Percentiles rank a stretch among this genome's conserved stretches.
Conservation (phyloP, 768 basidiomycete genomes). For the Lactifluus piperatus region DNA sequence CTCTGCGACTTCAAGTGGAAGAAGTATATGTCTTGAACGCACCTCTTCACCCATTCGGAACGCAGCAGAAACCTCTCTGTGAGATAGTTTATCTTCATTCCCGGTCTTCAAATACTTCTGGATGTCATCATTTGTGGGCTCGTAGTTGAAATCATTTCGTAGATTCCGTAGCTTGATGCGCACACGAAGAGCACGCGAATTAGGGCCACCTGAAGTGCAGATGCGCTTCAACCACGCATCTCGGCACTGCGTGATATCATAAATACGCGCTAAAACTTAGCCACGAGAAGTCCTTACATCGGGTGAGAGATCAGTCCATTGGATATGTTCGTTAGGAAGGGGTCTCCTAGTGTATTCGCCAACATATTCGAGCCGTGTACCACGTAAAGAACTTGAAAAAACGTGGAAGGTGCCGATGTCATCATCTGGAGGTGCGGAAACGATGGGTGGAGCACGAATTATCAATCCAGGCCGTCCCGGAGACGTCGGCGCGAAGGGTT, state of each 20-base stretch:
- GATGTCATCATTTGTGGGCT: not conserved
- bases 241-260: not conserved
- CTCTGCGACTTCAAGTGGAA: not conserved
- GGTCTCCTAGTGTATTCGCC: not conserved
- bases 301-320: not conserved
- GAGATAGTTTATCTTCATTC: not conserved
- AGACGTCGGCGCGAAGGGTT: not conserved
- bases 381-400: not conserved
- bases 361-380: not conserved
- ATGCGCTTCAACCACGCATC: not conserved
- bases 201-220: rapidly evolving
- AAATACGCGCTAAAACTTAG: not conserved
- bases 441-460: rapidly evolving
- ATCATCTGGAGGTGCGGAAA: not conserved
- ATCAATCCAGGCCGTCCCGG: not conserved
- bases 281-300: not conserved
- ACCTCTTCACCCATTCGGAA: not conserved
- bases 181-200: not conserved
- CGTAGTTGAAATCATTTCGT: not conserved
- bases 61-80: not conserved
- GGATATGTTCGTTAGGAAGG: not conserved
- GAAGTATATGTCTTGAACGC: not conserved
- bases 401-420: not conserved
- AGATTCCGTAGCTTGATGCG: not conserved
- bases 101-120: not conserved